These are phyloP conservation scores for Chernovozyma aurita DNA, from an alignment of 1,139 yeast genomes.

Conservation along the genomic window DNA sequence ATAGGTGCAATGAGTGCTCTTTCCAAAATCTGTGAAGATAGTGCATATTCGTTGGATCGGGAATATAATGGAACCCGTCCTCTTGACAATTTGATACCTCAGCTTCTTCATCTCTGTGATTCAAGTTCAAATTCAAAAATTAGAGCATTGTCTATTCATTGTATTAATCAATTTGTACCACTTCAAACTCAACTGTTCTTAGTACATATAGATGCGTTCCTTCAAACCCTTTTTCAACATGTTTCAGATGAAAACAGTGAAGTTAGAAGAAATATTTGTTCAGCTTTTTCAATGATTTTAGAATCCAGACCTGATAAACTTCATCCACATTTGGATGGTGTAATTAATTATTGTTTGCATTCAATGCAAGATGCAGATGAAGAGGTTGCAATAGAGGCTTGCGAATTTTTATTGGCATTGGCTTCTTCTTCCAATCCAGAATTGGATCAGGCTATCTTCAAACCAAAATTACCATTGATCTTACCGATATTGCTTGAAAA, in stretches of 20 bases:
- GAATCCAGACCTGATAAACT: constrained; percentile 80
- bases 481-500: constrained; percentile 73
- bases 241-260: constrained; percentile 55
- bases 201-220: constrained; percentile 60
- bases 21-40: constrained; percentile 85
- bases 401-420: constrained; percentile 81
- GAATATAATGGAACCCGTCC: constrained; percentile 31
- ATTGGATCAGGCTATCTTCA: constrained; percentile 44
- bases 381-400: constrained; percentile 83
- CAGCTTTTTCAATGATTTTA: constrained; percentile 68
- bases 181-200: constrained; percentile 62
- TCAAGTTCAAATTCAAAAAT: constrained; percentile 25
- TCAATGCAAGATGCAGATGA: constrained; percentile 63
- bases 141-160: constrained; percentile 61
- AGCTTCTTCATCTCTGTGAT: constrained; percentile 4
- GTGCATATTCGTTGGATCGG: constrained; percentile 51
- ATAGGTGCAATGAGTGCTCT: constrained; percentile 75
- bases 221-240: constrained; percentile 59
- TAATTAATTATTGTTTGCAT: constrained; percentile 78
- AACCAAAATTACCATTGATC: constrained; percentile 55
- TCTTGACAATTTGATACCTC: constrained; percentile 2
- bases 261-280: constrained; percentile 73
- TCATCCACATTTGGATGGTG: constrained; percentile 77
- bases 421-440: constrained; percentile 53
- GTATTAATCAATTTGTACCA: constrained; percentile 74